phyloP scores from a whole-genome alignment of 2,329 filamentous ascomycete species.

The Colletotrichum horii region DNA sequence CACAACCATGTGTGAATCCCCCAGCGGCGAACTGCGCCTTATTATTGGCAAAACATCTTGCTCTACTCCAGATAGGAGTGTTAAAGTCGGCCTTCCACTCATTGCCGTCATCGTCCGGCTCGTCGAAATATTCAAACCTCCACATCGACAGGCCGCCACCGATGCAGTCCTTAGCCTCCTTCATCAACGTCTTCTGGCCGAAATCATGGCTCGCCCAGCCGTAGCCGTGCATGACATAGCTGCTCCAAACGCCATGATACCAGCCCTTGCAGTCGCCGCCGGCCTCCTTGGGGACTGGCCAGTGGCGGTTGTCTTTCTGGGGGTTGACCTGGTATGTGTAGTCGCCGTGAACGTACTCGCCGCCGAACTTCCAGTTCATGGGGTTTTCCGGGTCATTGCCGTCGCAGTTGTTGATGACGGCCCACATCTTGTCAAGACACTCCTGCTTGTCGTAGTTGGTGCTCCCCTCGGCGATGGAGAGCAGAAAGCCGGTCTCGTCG shows the following conservation, averaged over 20 bases:
- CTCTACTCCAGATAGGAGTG: slow-evolving; percentile 25
- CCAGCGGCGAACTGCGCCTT: not conserved
- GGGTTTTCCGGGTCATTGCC: slow-evolving; percentile 28
- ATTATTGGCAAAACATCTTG: slow-evolving; percentile 26
- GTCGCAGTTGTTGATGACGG: slow-evolving; percentile 34
- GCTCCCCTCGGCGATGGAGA: slow-evolving; percentile 16
- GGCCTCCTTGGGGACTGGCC: slow-evolving; percentile 26
- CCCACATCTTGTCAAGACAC: slow-evolving; percentile 24
- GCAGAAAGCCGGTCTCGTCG: not conserved
- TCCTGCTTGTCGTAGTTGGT: slow-evolving; percentile 20
- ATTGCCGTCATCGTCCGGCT: slow-evolving; percentile 25
- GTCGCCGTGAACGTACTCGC: slow-evolving; percentile 26
- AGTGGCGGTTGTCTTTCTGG: slow-evolving; percentile 23
- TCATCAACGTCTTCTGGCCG: slow-evolving; percentile 28
- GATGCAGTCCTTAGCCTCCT: slow-evolving; percentile 22
- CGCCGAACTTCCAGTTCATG: slow-evolving; percentile 35
- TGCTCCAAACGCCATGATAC: slow-evolving; percentile 24
- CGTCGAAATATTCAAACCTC: slow-evolving; percentile 30
- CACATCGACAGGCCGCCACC: slow-evolving; percentile 25
- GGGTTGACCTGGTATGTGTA: slow-evolving; percentile 29
- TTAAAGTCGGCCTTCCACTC: slow-evolving; percentile 28
- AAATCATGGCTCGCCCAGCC: slow-evolving; percentile 29
- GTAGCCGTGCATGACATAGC: slow-evolving; percentile 26
- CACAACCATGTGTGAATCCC: not conserved
- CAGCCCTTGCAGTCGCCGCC: slow-evolving; percentile 25